Conservation (phyloP, 2,329 filamentous ascomycete species). For the Exophiala sideris region DNA sequence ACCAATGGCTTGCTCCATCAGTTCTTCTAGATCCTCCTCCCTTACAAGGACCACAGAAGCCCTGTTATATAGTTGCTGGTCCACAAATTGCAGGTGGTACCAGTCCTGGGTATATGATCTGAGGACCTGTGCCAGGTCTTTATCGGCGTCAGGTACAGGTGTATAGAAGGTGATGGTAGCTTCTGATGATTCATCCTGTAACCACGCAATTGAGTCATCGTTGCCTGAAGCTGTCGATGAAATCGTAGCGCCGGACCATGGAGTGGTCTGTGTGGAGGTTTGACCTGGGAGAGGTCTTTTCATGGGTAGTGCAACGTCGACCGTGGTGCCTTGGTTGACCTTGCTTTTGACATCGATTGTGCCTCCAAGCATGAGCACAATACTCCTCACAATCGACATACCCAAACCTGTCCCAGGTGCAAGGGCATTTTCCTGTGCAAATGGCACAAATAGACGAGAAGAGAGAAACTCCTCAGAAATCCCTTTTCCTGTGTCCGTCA, state of each 20-base stretch:
- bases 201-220: constrained; percentile 7
- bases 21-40: constrained; percentile 12
- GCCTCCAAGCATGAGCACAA: constrained; percentile 57
- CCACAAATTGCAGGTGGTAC: constrained; percentile 14
- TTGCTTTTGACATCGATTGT: constrained; percentile 49
- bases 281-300: constrained; percentile 17
- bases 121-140: constrained; percentile 3
- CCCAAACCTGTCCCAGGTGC: constrained; percentile 62
- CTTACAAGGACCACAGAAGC: constrained; percentile 13
- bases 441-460: constrained; percentile 58
- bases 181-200: constrained; percentile 7
- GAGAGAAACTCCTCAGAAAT: constrained; percentile 59
- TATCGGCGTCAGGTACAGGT: constrained; percentile 1
- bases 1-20: constrained; percentile 5
- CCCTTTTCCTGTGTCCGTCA: constrained; percentile 62
- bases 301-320: constrained; percentile 17
- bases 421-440: constrained; percentile 59
- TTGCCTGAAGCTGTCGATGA: constrained; percentile 8
- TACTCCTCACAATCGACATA: constrained; percentile 57
- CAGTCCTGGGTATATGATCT: constrained; percentile 14
- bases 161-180: constrained; percentile 11
- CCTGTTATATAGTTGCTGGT: constrained; percentile 9
- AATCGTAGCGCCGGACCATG: constrained; percentile 11
- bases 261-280: constrained; percentile 13
- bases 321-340: constrained; percentile 17